Evolutionary conservation across 495 filamentous ascomycete genomes (phyloP), one percentile per base, ranked within the genome.

Genomic region (Filosporella fistucella): DNA sequence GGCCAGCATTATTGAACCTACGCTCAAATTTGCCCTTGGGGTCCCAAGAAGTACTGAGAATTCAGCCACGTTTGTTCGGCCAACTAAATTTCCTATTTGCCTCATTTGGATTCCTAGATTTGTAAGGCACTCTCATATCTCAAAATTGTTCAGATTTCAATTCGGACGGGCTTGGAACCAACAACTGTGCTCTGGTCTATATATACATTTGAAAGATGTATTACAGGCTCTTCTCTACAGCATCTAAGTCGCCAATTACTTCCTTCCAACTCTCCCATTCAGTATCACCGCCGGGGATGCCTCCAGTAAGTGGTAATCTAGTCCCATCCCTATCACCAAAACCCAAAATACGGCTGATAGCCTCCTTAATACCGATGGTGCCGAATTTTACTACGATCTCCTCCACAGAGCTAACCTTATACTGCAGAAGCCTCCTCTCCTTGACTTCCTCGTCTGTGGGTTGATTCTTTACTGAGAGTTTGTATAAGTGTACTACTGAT

Each of bases 351-450:
- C 81, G 63, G 25, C 62, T 74, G 10, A 74, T 63, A 2, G 75
- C 81, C 61, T 85, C 81, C 56, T 81, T 83, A 49, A 85, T 81
- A 1, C 80, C 81, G 1, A 80, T 64, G 0, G 75, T 70, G 1
- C 81, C 76, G 49, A 67, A 71, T 23, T 63, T 67, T 10, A 71
- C 82, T 20, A 85, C 67, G 28, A 84, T 61, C 65, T 81, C 77
- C 63, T 85, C 81, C 4, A 75, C 74, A 16, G 61, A 53, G 35
- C 71, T 77, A 12, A 85, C 69, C 23, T 67, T 65, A 45, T 68
- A 83, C 65, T 85, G 81, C 58, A 85, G 45, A 8, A 55, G 40
- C 8, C 66, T 63, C 18, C 74, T 60, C 58, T 79, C 70, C 3
- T 60, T 60, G 4, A 58, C 56, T 34, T 61, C 61, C 44, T 57